Base-by-base conservation (phyloP, 2,329 filamentous ascomycete genomes). In the Ilyonectria mors-panacis region DNA sequence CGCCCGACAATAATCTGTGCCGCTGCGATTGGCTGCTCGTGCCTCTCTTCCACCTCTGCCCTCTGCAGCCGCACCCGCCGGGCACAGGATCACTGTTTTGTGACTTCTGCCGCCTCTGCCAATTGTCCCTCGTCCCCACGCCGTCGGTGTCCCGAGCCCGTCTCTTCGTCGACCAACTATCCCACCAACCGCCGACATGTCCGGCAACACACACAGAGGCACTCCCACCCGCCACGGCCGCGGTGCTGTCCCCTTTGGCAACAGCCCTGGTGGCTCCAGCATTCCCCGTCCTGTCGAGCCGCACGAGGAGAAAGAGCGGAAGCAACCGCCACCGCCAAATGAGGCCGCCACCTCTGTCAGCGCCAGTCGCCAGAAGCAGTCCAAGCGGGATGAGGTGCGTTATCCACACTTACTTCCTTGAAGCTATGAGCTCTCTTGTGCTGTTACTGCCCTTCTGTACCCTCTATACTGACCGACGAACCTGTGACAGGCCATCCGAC, bases 321-420 rank as follows among this genome's bases (percentile, higher is more conserved):
- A 42, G 39, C 39, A n/a, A n/a, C 44, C 67, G 23, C 42, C 69
- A 50, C 83, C 87, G 72, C 84, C 85, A 71, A 89, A 85, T 83
- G 92, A 93, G 75, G 73, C 82, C 63, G 82, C 79, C 71, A 93
- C 94, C 62, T 91, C 93, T 45, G 89, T 98, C 84, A 98, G 94
- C 84, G 93, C 94, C 75, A 98, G 95, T 82, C 91, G 96, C 78
- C 93, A 96, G 82, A 98, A 98, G 85, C 95, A 98, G 87, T 92
- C 92, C 75, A 98, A 98, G 85, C 92, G 95, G 83, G 96, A 99
- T 91, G 96, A 99, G 93, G 96, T 99, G 86, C 77, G 89, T 85
- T 64, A 68, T 51, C 65, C 45, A 33, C 50, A 58, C 39, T 51
- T 23, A 39, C 55, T 45, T 33, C 33, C 42, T 42, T 65, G 33